Base-by-base conservation (phyloP, 2,329 filamentous ascomycete species). In the Pseudogymnoascus sp. region DNA sequence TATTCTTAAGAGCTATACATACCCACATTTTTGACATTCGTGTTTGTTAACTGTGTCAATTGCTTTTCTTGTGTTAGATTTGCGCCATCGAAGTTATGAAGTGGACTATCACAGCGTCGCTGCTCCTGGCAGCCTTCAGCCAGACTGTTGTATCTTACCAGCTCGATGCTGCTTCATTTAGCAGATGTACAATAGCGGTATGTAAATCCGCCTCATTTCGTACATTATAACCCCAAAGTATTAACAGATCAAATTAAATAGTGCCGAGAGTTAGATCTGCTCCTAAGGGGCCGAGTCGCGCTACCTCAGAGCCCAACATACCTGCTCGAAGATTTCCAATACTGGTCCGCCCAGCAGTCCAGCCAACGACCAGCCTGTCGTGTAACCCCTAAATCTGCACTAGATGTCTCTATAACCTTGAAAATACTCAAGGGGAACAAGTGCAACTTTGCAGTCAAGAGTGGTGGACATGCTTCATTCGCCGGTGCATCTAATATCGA, bases 341-440 rank as follows among this genome's bases (percentile, higher is more conserved):
- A 76, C 69, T 77, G 74, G 74, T 75, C 73, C 1, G 67, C 66
- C 14, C 68, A 69, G n/a, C 69, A 73, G 18, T 66, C 70, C 4
- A 71, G 72, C n/a, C 53, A 67, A 4, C 69, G 67, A 14, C 75
- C 76, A 36, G 72, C 75, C 4, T 77, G 76, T 64, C 66, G 75
- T 25, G 72, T 76, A 1, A 68, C 74, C 18, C 76, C 76, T 3
- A 65, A 67, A 5, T 67, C 66, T 9, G 68, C 75, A 2, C 63
- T 70, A 18, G 72, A 77, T 12, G 74, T 77, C 14, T 69, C 75
- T 25, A 64, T 66, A 2, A 68, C 69, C 21, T 69, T 76, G n/a
- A 67, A 64, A 40, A 62, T 72, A 16, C 67, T 75, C 16, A 43
- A 43, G 16, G 16, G 3, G 18, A 43, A 43, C 40, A 21, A 64